A percentile compares a stretch with the other conserved stretches of the same genome.
These are phyloP conservation scores for Epichloe uncinata DNA, from an alignment of 2,329 filamentous ascomycete species.

Conservation along the genomic window DNA sequence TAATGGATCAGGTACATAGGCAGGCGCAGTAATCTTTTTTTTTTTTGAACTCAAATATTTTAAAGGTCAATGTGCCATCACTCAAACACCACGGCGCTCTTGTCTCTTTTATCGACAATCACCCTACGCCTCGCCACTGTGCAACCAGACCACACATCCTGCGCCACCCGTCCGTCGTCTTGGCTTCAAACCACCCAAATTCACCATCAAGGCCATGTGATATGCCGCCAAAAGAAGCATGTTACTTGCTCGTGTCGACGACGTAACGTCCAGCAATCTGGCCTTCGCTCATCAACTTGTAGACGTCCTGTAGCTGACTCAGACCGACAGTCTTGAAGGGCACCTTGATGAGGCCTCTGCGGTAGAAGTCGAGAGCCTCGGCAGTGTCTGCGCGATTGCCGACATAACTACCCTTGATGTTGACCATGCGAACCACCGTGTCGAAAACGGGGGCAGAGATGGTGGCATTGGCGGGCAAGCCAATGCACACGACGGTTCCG, in stretches of 20 bases:
- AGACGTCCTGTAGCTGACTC: constrained; percentile 68
- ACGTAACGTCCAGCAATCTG: constrained; percentile 70
- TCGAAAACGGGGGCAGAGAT: constrained; percentile 80
- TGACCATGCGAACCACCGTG: constrained; percentile 79
- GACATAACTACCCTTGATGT: constrained; percentile 85
- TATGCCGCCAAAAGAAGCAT: no score
- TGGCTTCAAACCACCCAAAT: no score
- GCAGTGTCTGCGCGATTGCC: constrained; percentile 79
- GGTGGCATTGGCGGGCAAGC: constrained; percentile 67
- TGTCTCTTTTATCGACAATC: no score
- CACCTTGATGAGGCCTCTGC: constrained; percentile 68
- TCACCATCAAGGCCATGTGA: no score
- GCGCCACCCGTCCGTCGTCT: no score
- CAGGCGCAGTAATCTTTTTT: no score
- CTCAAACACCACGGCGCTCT: no score
- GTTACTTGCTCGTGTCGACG: constrained; percentile 53
- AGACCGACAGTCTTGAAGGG: constrained; percentile 79
- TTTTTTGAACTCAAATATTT: no score
- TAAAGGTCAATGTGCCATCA: no score
- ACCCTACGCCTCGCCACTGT: no score
- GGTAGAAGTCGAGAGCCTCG: constrained; percentile 86
- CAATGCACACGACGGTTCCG: constrained; percentile 78
- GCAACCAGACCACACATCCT: no score
- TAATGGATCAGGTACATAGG: no score
- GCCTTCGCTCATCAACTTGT: constrained; percentile 56